phyloP scores from a whole-genome alignment of 164 flowering plant species.

The Buxus sempervirens region DNA sequence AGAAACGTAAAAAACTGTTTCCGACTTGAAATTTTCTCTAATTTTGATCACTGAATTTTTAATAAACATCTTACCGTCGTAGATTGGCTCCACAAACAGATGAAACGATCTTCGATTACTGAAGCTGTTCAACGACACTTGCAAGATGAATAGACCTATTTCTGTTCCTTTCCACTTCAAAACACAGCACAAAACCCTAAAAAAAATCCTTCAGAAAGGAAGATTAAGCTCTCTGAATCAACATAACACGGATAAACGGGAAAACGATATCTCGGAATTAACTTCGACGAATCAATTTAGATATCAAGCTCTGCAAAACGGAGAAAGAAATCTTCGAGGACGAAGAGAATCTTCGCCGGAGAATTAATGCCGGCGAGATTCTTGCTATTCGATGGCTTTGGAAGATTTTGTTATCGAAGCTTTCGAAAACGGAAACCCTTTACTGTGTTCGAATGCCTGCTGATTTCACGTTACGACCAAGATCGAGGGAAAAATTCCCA shows the following conservation, averaged over 20 bases:
- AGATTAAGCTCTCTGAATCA: neutral
- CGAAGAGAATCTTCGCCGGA: neutral
- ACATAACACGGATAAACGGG: neutral
- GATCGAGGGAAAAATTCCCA: slow-evolving; percentile 1
- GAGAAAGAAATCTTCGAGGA: neutral
- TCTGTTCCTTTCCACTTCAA: neutral
- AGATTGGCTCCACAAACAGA: no score
- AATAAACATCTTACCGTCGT: neutral
- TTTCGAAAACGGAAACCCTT: slow-evolving; percentile 9
- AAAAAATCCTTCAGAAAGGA: neutral
- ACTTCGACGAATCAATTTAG: neutral
- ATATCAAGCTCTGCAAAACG: neutral
- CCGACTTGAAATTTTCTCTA: neutral
- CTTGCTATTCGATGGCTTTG: slow-evolving; percentile 5
- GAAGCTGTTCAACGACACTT: no score
- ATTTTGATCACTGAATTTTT: neutral
- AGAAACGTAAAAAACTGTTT: no score
- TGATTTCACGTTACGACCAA: slow-evolving; percentile 14
- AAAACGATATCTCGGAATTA: neutral
- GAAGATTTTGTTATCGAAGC: slow-evolving; percentile 1
- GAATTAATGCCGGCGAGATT: neutral
- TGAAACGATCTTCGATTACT: no score
- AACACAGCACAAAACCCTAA: neutral
- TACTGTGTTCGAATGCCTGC: slow-evolving; percentile 6
- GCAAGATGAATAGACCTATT: no score